phyloP scores from a whole-genome alignment of 108 stramenopile genomes.

The Pseudonitzschia multiseries region DNA sequence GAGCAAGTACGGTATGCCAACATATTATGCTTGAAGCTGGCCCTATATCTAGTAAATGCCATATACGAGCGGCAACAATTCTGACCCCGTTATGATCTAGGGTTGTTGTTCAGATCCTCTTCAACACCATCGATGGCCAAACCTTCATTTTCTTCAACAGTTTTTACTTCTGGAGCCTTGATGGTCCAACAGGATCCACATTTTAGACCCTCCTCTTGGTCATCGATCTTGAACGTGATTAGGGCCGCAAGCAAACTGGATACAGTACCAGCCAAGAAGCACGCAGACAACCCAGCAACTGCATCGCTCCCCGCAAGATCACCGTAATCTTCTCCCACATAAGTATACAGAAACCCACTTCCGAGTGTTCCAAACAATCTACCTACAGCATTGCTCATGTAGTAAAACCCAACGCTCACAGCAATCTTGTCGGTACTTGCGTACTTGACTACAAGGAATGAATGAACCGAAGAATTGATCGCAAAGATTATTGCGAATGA shows the following conservation, averaged over 20 bases:
- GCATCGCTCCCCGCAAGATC: constrained; percentile 67
- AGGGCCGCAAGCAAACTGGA: constrained; percentile 72
- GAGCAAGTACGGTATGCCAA: no score
- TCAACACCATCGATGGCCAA: not conserved
- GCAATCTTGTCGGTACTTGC: constrained; percentile 89
- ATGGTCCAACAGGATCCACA: constrained; percentile 65
- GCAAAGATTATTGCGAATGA: constrained; percentile 91
- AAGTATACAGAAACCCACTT: constrained; percentile 86
- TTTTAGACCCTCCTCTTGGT: constrained; percentile 67
- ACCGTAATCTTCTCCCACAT: constrained; percentile 72
- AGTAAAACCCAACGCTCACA: constrained; percentile 91
- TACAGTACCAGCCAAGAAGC: constrained; percentile 81
- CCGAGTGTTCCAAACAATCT: constrained; percentile 89
- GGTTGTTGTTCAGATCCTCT: not conserved
- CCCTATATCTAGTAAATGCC: no score
- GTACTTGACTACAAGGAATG: constrained; percentile 93
- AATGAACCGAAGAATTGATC: constrained; percentile 92
- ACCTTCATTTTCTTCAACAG: not conserved
- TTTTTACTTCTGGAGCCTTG: constrained; percentile 14
- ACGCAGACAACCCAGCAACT: constrained; percentile 72
- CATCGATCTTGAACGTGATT: constrained; percentile 75
- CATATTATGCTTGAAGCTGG: no score
- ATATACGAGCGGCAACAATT: no score
- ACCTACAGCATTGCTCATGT: constrained; percentile 95
- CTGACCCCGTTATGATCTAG: no score